Percentiles rank a stretch among this genome's conserved stretches.
These are phyloP conservation scores for Solanum ahanhuiri DNA, from an alignment of 257 asterid species.

Conservation along the genomic window DNA sequence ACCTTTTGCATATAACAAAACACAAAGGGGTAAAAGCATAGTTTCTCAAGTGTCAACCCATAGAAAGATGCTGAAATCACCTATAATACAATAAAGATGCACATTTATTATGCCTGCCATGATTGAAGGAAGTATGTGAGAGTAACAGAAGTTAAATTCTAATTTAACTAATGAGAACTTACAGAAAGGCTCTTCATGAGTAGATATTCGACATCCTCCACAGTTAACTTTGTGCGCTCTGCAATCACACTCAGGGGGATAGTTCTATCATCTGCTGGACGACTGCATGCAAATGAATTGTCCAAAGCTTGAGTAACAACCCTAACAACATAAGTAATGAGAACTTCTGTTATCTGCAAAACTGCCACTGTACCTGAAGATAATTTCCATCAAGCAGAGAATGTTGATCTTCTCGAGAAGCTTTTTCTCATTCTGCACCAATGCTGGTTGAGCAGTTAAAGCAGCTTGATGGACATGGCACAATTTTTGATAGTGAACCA, in stretches of 20 bases:
- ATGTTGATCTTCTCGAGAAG: slow-evolving; percentile 95
- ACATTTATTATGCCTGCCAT: neutral
- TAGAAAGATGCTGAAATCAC: neutral
- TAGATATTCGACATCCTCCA: slow-evolving; percentile 90
- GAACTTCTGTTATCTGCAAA: neutral
- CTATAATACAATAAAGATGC: neutral
- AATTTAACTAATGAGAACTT: slow-evolving; percentile 19
- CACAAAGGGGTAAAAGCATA: neutral
- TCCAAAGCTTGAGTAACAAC: neutral
- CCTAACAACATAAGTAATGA: neutral
- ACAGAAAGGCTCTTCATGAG: slow-evolving; percentile 98
- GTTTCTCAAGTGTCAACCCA: neutral
- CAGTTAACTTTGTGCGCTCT: slow-evolving; percentile 74
- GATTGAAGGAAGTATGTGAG: neutral
- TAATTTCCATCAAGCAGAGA: slow-evolving; percentile 92
- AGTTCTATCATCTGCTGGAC: slow-evolving; percentile 89
- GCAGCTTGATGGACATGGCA: slow-evolving; percentile 79
- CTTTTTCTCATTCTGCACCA: slow-evolving; percentile 80
- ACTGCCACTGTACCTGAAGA: slow-evolving; percentile 53
- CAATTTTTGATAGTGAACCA: slow-evolving; percentile 78
- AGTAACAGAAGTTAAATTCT: neutral
- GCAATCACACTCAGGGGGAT: slow-evolving; percentile 74
- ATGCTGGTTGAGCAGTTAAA: slow-evolving; percentile 71
- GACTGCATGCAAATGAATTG: slow-evolving; percentile 44
- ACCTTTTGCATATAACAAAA: neutral